These are phyloP conservation scores for Schizochytrium sp. DNA, from an alignment of 108 stramenopile genomes.

Conservation along the genomic window DNA sequence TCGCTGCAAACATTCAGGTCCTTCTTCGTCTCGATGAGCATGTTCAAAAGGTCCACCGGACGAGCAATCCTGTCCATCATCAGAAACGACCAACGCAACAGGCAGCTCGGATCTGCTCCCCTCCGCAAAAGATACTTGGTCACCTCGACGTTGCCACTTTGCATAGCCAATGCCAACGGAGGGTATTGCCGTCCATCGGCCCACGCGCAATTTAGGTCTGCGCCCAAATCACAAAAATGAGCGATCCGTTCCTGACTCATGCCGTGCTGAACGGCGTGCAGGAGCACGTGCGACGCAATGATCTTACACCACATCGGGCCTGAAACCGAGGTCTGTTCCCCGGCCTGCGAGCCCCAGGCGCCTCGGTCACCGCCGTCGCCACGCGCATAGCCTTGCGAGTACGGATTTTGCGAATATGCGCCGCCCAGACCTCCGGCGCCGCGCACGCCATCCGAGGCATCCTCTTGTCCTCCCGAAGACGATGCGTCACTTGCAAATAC, in stretches of 20 bases:
- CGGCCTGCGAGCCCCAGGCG: neutral
- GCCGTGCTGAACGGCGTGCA: neutral
- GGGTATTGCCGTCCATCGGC: neutral
- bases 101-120: conserved; percentile 5
- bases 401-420: neutral
- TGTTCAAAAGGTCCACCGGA: neutral
- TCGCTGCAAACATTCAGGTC: conserved; percentile 12
- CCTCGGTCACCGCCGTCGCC: neutral
- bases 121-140: neutral
- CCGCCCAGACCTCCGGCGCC: neutral
- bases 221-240: conserved; percentile 8
- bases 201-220: neutral
- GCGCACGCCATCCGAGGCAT: neutral
- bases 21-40: conserved; percentile 18
- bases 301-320: neutral
- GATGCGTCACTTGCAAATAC: neutral
- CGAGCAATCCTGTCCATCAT: neutral
- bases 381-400: neutral
- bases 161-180: neutral
- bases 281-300: neutral
- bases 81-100: conserved; percentile 18
- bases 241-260: neutral
- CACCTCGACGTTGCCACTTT: neutral
- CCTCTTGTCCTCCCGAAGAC: neutral
- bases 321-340: neutral